phyloP scores from a whole-genome alignment of 805 yeast species.

The Ogataea trehalophila region DNA sequence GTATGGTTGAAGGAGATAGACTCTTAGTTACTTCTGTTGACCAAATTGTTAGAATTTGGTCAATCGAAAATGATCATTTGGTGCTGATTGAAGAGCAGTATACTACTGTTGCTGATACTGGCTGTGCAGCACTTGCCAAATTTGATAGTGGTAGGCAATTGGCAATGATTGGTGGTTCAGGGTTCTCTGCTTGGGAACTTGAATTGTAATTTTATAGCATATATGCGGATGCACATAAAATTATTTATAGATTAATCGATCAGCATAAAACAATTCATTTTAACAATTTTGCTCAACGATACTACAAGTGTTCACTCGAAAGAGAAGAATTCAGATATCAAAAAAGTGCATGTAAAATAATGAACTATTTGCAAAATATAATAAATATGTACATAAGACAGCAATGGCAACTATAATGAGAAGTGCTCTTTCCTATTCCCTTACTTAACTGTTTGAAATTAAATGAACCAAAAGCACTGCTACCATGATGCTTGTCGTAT shows the following conservation, averaged over 20 bases:
- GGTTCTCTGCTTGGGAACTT: conserved; percentile 37
- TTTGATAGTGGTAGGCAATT: conserved; percentile 26
- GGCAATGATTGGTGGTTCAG: conserved; percentile 74
- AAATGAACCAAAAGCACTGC: too few relatives aligned
- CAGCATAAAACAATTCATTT: neutral
- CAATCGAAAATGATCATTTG: conserved; percentile 28
- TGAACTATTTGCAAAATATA: neutral
- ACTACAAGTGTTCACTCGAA: too few relatives aligned
- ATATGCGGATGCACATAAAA: neutral
- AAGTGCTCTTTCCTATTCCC: too few relatives aligned
- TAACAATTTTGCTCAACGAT: neutral
- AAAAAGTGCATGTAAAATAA: too few relatives aligned
- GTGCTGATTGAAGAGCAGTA: conserved; percentile 39
- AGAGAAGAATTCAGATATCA: too few relatives aligned
- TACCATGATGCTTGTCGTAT: too few relatives aligned
- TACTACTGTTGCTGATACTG: conserved; percentile 90
- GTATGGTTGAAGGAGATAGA: conserved; percentile 25
- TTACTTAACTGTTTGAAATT: too few relatives aligned
- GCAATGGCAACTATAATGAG: too few relatives aligned
- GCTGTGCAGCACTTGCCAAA: conserved; percentile 48
- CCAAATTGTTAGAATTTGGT: conserved; percentile 71
- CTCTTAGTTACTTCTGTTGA: conserved; percentile 75
- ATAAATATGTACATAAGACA: conserved; percentile 1
- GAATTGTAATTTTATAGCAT: neutral
- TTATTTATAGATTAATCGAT: neutral